Percentiles rank a stretch among this genome's conserved stretches.
Conservation (phyloP, 345 rosid species). For the Eucalyptus coolabah region DNA sequence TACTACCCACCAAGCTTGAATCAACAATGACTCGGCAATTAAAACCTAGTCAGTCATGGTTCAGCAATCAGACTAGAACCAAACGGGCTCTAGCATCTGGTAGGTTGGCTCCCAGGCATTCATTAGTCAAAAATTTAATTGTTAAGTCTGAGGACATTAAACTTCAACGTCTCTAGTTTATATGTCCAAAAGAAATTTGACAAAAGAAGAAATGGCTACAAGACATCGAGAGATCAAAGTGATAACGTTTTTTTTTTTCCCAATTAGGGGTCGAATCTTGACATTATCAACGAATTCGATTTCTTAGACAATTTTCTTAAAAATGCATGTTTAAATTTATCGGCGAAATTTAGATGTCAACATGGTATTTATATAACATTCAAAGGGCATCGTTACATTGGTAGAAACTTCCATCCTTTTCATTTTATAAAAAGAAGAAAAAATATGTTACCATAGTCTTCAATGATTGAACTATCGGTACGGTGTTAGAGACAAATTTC, state of each 20-base stretch:
- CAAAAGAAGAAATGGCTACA: too few species aligned
- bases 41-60: neutral
- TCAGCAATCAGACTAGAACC: neutral
- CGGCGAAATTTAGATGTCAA: accelerated
- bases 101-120: neutral
- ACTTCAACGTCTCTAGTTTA: neutral
- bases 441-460: neutral
- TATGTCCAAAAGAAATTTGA: neutral
- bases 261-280: neutral
- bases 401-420: too few species aligned
- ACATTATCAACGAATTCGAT: neutral
- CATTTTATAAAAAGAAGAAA: neutral
- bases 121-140: neutral
- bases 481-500: neutral
- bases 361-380: neutral
- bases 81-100: neutral
- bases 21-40: neutral
- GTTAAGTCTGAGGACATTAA: neutral
- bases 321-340: too few species aligned
- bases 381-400: neutral
- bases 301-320: neutral
- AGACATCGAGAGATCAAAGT: neutral
- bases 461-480: neutral
- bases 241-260: too few species aligned
- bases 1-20: neutral